These are phyloP conservation scores for Tylopilus sp. DNA, from an alignment of 768 basidiomycete species.

Conservation along the genomic window DNA sequence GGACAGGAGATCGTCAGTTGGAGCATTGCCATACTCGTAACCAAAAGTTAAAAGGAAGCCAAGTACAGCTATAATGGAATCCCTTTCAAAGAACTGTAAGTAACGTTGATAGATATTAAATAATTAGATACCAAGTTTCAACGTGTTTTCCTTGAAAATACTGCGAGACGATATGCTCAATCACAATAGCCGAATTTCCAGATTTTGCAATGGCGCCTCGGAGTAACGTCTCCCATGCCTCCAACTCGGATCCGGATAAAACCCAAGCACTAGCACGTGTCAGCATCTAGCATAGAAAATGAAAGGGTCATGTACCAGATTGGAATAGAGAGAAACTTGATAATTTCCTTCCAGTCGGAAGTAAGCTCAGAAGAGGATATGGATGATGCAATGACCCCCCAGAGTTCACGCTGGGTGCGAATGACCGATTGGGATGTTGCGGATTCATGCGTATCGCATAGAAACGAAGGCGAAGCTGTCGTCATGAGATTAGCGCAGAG, in stretches of 20 bases:
- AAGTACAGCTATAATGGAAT: slow-evolving; percentile 18
- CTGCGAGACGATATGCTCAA: slow-evolving; percentile 12
- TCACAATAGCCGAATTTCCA: slow-evolving; percentile 6
- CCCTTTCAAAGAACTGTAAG: slow-evolving; percentile 19
- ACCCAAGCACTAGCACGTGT: slow-evolving; percentile 40
- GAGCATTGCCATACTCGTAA: slow-evolving; percentile 8
- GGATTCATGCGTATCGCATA: slow-evolving; percentile 33
- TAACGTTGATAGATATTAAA: not conserved
- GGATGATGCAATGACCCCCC: slow-evolving; percentile 42
- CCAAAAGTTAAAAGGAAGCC: slow-evolving; percentile 12
- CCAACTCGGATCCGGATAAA: slow-evolving; percentile 40
- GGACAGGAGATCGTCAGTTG: slow-evolving; percentile 23
- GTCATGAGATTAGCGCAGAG: slow-evolving; percentile 49
- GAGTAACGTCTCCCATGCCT: slow-evolving; percentile 42
- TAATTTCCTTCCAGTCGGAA: slow-evolving; percentile 39
- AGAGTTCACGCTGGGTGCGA: slow-evolving; percentile 38
- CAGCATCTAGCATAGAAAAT: not conserved
- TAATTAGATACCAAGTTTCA: slow-evolving; percentile 21
- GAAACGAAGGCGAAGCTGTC: slow-evolving; percentile 37
- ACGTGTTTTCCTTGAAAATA: slow-evolving; percentile 12
- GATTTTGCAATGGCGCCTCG: slow-evolving; percentile 26
- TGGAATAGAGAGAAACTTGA: slow-evolving; percentile 46
- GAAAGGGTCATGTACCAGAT: slow-evolving; percentile 37
- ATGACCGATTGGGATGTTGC: slow-evolving; percentile 23
- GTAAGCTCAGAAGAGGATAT: slow-evolving; percentile 25